Evolutionary conservation across 176 grass and related monocot genomes (phyloP), one percentile per base, ranked within the genome.

Genomic region (Musa acuminata): DNA sequence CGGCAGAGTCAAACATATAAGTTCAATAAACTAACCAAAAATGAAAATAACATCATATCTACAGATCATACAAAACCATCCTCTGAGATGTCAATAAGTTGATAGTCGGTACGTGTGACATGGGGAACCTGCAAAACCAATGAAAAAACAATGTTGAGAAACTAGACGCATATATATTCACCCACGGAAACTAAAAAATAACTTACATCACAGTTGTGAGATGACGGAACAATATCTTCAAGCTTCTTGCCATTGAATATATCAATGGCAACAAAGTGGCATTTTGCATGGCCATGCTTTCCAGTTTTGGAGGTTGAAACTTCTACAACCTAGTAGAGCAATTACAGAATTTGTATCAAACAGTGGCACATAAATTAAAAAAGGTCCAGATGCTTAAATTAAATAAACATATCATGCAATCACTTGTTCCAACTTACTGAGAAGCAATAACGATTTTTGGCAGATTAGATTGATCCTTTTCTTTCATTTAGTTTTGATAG

Each of bases 301-400:
- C 92, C 92, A 77, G 92, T 96, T 89, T 96, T 96, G 4, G 92
- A 96, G 72, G 92, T 96, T 55, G 92, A 96, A 51, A 96, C 92
- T 85, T 96, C 92, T 76, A 96, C 89, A 76, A 96, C 92, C 92
- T 96, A 58, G 78, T 78, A 48, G 69, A 59, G 14, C 49, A 51
- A 70, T 67, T 52, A 52, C 59, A 23, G n/a, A 21, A 71, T 51
- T 24, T 72, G 11, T 4, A 53, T 52, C 16, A 72, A 72, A 13
- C 3, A 68, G 17, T 22, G 13, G 65, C 8, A 8, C 19, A 25
- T 21, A 14, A 54, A 53, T 6, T 2, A 25, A 53, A 73, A 29
- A 7, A 19, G 57, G 8, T 4, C 17, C n/a, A 7, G 1, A 60
- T 60, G 5, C 3, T 60, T 60, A 60, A 20, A 17, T 60, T 60